These are phyloP conservation scores for Solanum corneliomulleri DNA, from an alignment of 257 asterid genomes.

Conservation along the genomic window DNA sequence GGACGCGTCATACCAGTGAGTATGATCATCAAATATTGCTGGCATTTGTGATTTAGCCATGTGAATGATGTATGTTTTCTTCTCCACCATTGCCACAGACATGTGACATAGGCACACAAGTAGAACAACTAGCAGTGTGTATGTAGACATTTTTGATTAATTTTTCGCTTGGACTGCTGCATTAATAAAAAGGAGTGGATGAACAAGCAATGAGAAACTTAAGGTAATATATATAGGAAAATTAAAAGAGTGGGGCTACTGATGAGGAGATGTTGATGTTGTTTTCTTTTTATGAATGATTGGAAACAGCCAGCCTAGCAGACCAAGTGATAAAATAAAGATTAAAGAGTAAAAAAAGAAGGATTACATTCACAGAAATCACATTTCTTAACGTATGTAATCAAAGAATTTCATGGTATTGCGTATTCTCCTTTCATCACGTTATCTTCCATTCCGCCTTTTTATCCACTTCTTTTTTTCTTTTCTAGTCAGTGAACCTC, in stretches of 20 bases:
- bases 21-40: constrained; percentile 33
- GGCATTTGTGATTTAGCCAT: constrained; percentile 81
- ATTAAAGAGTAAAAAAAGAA: background rate
- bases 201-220: constrained; percentile 3
- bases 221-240: background rate
- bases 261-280: background rate
- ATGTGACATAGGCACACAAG: constrained; percentile 10
- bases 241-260: background rate
- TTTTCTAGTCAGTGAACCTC: background rate
- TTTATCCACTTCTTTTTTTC: background rate
- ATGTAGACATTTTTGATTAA: background rate
- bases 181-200: background rate
- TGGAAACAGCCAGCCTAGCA: background rate
- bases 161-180: background rate
- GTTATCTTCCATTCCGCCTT: background rate
- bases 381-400: background rate
- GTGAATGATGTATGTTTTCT: constrained; percentile 65
- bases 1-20: constrained; percentile 67
- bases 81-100: constrained; percentile 8
- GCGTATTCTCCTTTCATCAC: background rate
- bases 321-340: background rate
- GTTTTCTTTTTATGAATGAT: background rate
- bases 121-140: background rate
- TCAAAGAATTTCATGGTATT: background rate
- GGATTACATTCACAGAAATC: background rate